Base-by-base conservation (phyloP, 352 stramenopile genomes). In the Pythium plurisporium region DNA sequence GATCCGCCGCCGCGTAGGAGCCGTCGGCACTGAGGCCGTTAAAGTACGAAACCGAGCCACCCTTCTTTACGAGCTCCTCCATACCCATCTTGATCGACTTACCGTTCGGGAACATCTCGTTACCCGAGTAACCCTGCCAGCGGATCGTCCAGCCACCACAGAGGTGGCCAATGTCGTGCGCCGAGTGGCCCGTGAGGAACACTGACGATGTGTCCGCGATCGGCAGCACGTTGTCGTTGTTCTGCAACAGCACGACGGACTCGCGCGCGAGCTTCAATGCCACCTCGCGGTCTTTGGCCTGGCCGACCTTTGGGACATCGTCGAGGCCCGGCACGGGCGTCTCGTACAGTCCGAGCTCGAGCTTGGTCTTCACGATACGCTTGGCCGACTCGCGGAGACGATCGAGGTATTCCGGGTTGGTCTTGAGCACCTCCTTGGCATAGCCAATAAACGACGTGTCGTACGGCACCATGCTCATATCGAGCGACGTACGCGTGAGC, bases 61-160 rank as follows among this genome's bases (percentile, higher is more conserved):
- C 47, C 25, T 45, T 10, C n/a, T 22, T 30, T 5, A 15, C 52
- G 17, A 84, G 36, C n/a, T 74, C 65, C 34, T 69, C 55, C 9
- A 92, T 76, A 0, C 74, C 81, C 20, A 82, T 58, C 42, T 74
- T 81, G 25, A 93, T 55, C 7, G 80, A 82, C n/a, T 83, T 56
- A 2, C 80, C 81, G 31, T 91, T 79, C 2, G 74, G 80, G 58
- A 82, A 77, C 59, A 86, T 61, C 4, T 34, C 62, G 47, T 87
- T 89, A 0, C 80, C 79, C 5, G 81, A 80, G 15, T 83, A 72
- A 3, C 86, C 89, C 70, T 96, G 88, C 88, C 89, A 96, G 26
- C 85, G 71, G 27, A 90, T 60, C 5, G 84, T 83, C 89, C 89
- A 97, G 5, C 85, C 85, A 29, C 85, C 82, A 27, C 82, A 93